Percentiles rank a stretch among this genome's conserved stretches.
phyloP scores from a whole-genome alignment of 495 filamentous ascomycete genomes.

The Penicillium cosmopolitanum region DNA sequence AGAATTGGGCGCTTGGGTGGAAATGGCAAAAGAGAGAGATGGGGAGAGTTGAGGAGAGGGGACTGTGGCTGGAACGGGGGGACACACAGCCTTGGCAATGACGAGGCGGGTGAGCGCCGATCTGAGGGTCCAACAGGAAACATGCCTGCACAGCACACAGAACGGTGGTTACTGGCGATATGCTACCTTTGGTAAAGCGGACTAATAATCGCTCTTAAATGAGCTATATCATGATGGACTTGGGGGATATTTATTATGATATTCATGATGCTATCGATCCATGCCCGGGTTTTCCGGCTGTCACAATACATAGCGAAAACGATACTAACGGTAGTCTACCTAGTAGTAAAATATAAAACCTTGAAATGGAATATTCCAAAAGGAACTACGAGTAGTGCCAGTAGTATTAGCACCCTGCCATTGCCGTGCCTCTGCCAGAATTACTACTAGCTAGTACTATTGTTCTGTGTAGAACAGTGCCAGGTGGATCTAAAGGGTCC shows the following conservation, averaged over 20 bases:
- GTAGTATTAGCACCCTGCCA: no score
- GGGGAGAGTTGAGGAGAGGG: constrained; percentile 25
- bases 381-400: no score
- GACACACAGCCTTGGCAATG: constrained; percentile 33
- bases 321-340: no score
- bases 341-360: no score
- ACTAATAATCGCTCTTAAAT: no score
- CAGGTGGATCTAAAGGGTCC: constrained; percentile 14
- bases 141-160: not conserved
- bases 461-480: not conserved
- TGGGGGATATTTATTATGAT: no score
- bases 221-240: no score
- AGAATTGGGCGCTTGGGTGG: constrained; percentile 8
- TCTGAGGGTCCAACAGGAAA: constrained; percentile 4
- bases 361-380: no score
- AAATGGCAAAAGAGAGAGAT: constrained; percentile 4
- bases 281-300: no score
- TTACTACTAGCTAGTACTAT: not conserved
- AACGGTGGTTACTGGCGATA: not conserved
- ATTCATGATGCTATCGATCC: no score
- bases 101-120: constrained; percentile 27
- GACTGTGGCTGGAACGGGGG: constrained; percentile 37
- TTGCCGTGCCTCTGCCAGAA: no score
- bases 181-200: not conserved
- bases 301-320: no score